Conservation (phyloP, 1,139 yeast species). For the Blastobotrys proliferans region DNA sequence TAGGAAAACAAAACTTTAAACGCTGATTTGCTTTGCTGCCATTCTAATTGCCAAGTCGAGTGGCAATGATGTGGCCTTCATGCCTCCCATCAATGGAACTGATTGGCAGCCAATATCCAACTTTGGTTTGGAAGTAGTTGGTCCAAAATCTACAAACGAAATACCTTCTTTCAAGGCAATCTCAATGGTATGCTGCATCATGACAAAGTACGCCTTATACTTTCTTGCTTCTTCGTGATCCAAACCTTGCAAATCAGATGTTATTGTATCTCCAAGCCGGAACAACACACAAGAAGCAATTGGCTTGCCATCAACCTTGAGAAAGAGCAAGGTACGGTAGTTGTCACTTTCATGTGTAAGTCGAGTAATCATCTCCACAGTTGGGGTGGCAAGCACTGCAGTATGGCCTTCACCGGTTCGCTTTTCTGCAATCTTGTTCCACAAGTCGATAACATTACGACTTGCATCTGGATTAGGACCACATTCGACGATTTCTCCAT, state of each 20-base stretch:
- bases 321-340: conserved; percentile 36
- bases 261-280: conserved; percentile 44
- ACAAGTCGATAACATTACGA: conserved; percentile 37
- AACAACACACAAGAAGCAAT: conserved; percentile 45
- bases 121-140: conserved; percentile 40
- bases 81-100: conserved; percentile 32
- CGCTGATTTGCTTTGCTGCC: conserved; percentile 4
- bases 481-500: conserved; percentile 38
- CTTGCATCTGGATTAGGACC: conserved; percentile 33
- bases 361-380: conserved; percentile 33
- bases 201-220: conserved; percentile 45
- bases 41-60: conserved; percentile 6
- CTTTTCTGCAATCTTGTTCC: conserved; percentile 41
- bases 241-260: conserved; percentile 45
- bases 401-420: conserved; percentile 40
- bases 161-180: conserved; percentile 41
- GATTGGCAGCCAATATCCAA: conserved; percentile 41
- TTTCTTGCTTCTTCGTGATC: conserved; percentile 41
- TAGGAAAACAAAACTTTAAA: too few species aligned
- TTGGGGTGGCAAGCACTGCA: conserved; percentile 39
- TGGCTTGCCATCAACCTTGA: conserved; percentile 37
- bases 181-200: conserved; percentile 46
- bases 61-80: background rate
- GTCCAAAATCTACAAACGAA: conserved; percentile 44
- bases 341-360: conserved; percentile 35